These are phyloP conservation scores for Dictyostelium discoideum DNA, from an alignment of 78 protist species.

Conservation along the genomic window DNA sequence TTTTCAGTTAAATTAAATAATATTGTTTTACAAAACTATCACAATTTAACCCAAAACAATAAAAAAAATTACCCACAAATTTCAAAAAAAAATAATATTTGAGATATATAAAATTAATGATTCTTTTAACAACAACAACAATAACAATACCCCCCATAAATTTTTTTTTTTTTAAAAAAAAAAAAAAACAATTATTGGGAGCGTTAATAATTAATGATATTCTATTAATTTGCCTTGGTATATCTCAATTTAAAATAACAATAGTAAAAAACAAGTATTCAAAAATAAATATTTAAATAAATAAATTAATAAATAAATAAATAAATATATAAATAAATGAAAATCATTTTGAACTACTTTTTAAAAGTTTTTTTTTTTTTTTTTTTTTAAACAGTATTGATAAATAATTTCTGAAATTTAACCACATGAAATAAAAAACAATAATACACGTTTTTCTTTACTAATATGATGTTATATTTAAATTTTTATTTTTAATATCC, in stretches of 20 bases:
- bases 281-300: background rate
- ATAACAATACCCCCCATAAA: no score
- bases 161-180: no score
- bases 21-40: background rate
- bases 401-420: background rate
- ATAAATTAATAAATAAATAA: no score
- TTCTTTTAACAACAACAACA: background rate
- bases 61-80: background rate
- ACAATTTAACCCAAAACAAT: no score
- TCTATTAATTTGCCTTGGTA: no score
- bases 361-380: background rate
- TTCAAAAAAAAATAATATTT: background rate
- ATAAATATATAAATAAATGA: background rate
- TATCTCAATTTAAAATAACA: background rate
- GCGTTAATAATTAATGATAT: background rate
- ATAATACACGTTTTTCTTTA: background rate
- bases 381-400: background rate
- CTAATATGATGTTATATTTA: background rate
- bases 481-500: background rate
- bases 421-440: background rate
- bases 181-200: background rate
- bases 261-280: background rate
- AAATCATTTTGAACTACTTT: background rate
- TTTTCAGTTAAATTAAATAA: background rate
- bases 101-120: background rate